Evolutionary conservation across 805 yeast genomes (phyloP).

Genomic region (Wickerhamiella allomyrinae): DNA sequence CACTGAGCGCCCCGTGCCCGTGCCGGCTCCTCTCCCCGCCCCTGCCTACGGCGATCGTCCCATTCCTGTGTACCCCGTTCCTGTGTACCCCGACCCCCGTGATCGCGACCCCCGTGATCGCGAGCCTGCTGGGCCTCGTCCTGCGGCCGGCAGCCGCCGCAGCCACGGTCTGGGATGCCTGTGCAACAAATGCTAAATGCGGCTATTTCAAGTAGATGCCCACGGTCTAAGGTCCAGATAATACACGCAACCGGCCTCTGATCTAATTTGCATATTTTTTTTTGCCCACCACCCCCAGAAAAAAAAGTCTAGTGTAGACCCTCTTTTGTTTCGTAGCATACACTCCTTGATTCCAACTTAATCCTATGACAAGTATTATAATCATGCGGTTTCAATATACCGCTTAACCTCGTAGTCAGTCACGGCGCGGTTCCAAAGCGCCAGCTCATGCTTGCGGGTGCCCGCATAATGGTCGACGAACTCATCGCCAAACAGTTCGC

Average conservation of each 20-base stretch:
- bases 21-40: background rate
- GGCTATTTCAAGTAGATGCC: too few species aligned
- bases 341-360: too few species aligned
- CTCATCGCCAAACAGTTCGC: conserved; percentile 18
- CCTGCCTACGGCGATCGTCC: background rate
- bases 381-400: conserved; percentile 22
- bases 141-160: background rate
- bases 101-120: background rate
- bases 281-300: background rate
- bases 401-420: conserved; percentile 25
- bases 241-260: background rate
- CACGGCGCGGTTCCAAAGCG: conserved; percentile 22
- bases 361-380: too few species aligned
- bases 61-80: background rate
- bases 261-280: background rate
- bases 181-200: background rate
- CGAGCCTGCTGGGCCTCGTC: background rate
- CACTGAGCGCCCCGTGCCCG: background rate
- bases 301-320: background rate
- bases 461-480: conserved; percentile 25
- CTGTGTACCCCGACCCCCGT: too few species aligned
- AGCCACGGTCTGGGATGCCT: conserved; percentile 1
- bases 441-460: conserved; percentile 22
- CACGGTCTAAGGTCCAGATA: background rate
- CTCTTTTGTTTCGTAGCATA: background rate